Conservation (phyloP, 257 asterid species). For the Paulownia fortunei region DNA sequence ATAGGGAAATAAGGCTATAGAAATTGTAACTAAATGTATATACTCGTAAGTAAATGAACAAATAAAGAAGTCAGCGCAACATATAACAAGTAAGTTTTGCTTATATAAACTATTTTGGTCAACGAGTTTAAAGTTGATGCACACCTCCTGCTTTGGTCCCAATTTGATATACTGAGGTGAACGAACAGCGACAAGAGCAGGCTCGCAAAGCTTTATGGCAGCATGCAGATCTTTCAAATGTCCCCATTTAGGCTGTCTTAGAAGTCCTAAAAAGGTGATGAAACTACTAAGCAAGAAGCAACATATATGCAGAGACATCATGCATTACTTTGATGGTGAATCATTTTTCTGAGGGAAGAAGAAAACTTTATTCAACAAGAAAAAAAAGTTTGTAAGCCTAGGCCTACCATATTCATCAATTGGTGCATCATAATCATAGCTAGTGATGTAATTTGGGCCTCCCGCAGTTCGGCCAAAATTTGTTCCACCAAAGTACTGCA, state of each 20-base stretch:
- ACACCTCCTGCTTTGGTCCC: slow-evolving; percentile 92
- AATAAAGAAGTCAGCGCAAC: not conserved
- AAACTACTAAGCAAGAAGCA: slow-evolving; percentile 25
- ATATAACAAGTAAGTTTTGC: not conserved
- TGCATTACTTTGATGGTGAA: slow-evolving; percentile 7
- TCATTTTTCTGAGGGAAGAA: slow-evolving; percentile 10
- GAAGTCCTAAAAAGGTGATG: slow-evolving; percentile 62
- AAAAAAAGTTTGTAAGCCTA: slow-evolving; percentile 11
- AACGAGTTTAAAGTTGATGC: slow-evolving; percentile 27
- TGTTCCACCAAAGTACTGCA: slow-evolving; percentile 97
- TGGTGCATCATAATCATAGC: slow-evolving; percentile 98
- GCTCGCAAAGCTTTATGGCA: slow-evolving; percentile 91
- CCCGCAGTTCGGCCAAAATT: slow-evolving; percentile 95
- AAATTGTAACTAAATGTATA: not conserved
- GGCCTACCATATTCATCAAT: slow-evolving; percentile 89
- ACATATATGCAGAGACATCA: slow-evolving; percentile 8
- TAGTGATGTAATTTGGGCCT: slow-evolving; percentile 88
- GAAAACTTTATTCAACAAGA: not conserved
- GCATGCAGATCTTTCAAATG: slow-evolving; percentile 93
- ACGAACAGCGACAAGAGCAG: slow-evolving; percentile 78
- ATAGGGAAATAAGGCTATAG: not conserved
- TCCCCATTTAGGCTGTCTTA: slow-evolving; percentile 95
- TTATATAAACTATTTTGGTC: not conserved
- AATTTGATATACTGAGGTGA: slow-evolving; percentile 78
- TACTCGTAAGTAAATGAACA: slow-evolving; percentile 4